phyloP scores from a whole-genome alignment of 1,284 basidiomycete genomes.

The Testicularia cyperi region DNA sequence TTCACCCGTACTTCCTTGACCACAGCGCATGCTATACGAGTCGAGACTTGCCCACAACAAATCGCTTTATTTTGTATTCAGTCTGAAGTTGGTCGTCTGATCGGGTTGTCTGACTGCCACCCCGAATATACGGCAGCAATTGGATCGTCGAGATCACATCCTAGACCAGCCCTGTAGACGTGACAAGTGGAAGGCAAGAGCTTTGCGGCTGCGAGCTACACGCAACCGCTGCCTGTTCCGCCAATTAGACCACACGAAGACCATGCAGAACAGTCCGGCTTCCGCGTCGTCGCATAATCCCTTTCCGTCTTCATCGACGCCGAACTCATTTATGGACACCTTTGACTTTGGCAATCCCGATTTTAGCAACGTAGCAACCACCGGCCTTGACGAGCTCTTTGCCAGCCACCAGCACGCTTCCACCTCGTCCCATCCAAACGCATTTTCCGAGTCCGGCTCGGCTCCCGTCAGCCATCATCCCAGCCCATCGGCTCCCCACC shows the following conservation, averaged over 20 bases:
- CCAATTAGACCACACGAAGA: not conserved
- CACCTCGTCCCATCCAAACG: conserved; percentile 11
- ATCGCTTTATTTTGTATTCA: too few species aligned
- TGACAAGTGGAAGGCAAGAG: too few species aligned
- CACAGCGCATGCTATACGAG: too few species aligned
- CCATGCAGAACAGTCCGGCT: conserved; percentile 33
- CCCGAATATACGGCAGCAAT: too few species aligned
- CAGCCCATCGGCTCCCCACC: conserved; percentile 9
- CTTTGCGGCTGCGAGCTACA: too few species aligned
- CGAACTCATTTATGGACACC: conserved; percentile 43
- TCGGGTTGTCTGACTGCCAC: too few species aligned
- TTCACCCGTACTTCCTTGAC: too few species aligned
- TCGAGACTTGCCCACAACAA: too few species aligned
- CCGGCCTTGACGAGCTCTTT: conserved; percentile 43
- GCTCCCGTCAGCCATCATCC: conserved; percentile 37
- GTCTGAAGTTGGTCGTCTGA: too few species aligned
- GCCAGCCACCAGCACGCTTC: conserved; percentile 2
- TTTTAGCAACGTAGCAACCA: conserved; percentile 26
- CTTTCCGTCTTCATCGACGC: conserved; percentile 23
- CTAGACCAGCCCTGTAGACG: too few species aligned
- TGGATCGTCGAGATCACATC: too few species aligned
- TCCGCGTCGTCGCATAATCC: conserved; percentile 9
- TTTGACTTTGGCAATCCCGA: conserved; percentile 47
- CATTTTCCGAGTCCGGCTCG: conserved; percentile 19
- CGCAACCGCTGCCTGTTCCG: too few species aligned